phyloP scores from a whole-genome alignment of 1,284 basidiomycete species.

The Mycocalia duriaeana region DNA sequence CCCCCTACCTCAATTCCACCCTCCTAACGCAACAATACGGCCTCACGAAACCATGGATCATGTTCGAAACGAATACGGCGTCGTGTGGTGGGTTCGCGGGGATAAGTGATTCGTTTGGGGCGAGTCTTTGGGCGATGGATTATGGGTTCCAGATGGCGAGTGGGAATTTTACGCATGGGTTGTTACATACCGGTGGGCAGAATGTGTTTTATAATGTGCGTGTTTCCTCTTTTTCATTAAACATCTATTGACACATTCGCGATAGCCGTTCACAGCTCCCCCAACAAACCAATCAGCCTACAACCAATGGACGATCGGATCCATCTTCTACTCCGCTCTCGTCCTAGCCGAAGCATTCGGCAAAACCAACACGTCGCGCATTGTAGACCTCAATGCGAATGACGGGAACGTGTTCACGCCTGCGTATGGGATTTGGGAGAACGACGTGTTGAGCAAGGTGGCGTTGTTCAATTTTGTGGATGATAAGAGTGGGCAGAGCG shows the following conservation, averaged over 20 bases:
- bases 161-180: constrained; percentile 50
- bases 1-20: constrained; percentile 46
- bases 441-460: constrained; percentile 49
- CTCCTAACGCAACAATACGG: constrained; percentile 36
- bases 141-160: constrained; percentile 61
- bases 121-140: constrained; percentile 69
- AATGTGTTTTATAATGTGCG: constrained; percentile 63
- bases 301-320: constrained; percentile 58
- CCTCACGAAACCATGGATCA: constrained; percentile 56
- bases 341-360: constrained; percentile 67
- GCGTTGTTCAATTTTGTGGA: constrained; percentile 70
- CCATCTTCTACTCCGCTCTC: constrained; percentile 65
- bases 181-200: constrained; percentile 66
- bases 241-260: no score
- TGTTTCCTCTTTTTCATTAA: constrained; percentile 23
- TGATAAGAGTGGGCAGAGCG: constrained; percentile 46
- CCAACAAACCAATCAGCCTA: constrained; percentile 55
- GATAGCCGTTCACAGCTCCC: constrained; percentile 54
- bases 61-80: constrained; percentile 81
- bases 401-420: constrained; percentile 49
- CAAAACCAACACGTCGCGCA: constrained; percentile 49
- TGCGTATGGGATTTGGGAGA: constrained; percentile 71
- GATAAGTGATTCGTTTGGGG: constrained; percentile 67
- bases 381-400: constrained; percentile 57
- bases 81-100: constrained; percentile 80